Conservation (phyloP, 1,284 basidiomycete species). For the Anthracocystis setariae region DNA sequence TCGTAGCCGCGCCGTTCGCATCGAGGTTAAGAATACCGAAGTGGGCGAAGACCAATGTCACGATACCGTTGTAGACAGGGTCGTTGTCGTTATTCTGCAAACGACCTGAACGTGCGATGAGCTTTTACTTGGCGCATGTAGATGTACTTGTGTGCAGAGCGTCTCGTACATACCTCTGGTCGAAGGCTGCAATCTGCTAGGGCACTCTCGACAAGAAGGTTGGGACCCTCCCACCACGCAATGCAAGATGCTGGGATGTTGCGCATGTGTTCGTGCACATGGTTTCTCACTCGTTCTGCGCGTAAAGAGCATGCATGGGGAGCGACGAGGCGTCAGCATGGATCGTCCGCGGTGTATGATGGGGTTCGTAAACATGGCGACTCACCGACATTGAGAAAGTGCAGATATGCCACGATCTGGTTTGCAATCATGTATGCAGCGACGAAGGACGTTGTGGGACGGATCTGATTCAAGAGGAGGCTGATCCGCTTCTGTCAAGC, state of each 20-base stretch:
- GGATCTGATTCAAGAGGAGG: constrained; percentile 3
- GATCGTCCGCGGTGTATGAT: not conserved
- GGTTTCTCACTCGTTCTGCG: constrained; percentile 12
- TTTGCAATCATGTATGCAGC: constrained; percentile 11
- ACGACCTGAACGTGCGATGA: too few species aligned
- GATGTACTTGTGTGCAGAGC: too few species aligned
- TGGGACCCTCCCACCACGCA: constrained; percentile 5
- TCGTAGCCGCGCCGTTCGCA: too few species aligned
- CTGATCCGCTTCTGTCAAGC: constrained; percentile 4
- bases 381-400: constrained; percentile 25
- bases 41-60: constrained; percentile 14
- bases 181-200: constrained; percentile 1
- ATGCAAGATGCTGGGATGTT: constrained; percentile 1
- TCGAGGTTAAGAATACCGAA: constrained; percentile 14
- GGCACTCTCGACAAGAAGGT: constrained; percentile 1
- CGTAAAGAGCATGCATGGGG: not conserved
- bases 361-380: not conserved
- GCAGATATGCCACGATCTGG: constrained; percentile 22
- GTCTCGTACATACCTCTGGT: constrained; percentile 2
- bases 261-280: constrained; percentile 3
- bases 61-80: constrained; percentile 8
- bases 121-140: too few species aligned
- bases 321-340: constrained; percentile 1
- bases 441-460: constrained; percentile 5
- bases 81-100: constrained; percentile 13